Percentiles rank a stretch among this genome's conserved stretches.
phyloP scores from a whole-genome alignment of 768 basidiomycete species.

The Sistotremastrum niveocremeum region DNA sequence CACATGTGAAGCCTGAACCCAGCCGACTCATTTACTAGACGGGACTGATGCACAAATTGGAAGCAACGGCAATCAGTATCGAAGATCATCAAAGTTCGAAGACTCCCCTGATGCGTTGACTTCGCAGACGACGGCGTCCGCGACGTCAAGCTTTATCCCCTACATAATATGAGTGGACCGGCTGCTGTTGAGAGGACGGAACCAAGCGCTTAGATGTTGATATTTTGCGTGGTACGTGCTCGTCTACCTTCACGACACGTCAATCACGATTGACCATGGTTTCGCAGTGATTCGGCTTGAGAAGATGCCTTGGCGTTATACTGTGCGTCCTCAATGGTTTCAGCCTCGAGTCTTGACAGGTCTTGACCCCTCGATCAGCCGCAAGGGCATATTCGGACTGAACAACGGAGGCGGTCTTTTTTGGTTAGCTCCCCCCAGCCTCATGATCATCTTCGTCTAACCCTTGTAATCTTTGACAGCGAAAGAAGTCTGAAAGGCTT shows the following conservation, averaged over 20 bases:
- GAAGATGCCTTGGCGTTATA: constrained; percentile 75
- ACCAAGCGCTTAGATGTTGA: constrained; percentile 68
- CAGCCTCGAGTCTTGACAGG: too few relatives aligned
- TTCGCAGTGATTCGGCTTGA: constrained; percentile 50
- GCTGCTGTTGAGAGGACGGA: constrained; percentile 63
- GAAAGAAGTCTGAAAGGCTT: constrained; percentile 51
- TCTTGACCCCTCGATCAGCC: background rate
- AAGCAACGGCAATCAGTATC: constrained; percentile 51
- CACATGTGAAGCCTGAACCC: background rate
- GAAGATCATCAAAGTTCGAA: too few relatives aligned
- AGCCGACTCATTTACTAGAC: constrained; percentile 23
- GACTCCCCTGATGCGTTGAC: too few relatives aligned
- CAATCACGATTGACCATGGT: background rate
- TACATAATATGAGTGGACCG: constrained; percentile 69
- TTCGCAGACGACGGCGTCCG: constrained; percentile 49
- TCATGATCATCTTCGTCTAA: background rate
- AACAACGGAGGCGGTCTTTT: constrained; percentile 63
- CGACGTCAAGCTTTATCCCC: constrained; percentile 47
- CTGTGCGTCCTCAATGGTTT: constrained; percentile 33
- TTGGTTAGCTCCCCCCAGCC: constrained; percentile 23
- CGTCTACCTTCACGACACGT: background rate
- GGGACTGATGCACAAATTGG: constrained; percentile 74
- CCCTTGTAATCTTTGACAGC: too few relatives aligned
- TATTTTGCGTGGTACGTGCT: constrained; percentile 47
- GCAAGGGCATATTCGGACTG: constrained; percentile 59